phyloP scores from a whole-genome alignment of 257 asterid genomes.

The Ilex aquifolium region DNA sequence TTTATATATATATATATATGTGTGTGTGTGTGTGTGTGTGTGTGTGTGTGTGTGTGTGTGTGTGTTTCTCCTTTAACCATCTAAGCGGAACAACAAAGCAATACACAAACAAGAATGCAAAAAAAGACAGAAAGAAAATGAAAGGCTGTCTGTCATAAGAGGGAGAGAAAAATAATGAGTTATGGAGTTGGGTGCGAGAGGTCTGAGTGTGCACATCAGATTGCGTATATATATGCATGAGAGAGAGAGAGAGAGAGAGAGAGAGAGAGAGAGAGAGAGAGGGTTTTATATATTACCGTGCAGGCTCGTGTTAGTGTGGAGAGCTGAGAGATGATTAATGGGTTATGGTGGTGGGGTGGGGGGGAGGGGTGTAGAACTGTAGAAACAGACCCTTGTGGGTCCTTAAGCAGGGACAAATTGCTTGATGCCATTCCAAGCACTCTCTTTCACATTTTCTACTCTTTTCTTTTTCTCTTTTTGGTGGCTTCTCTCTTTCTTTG shows the following conservation, averaged over 20 bases:
- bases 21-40: no score
- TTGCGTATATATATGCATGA: no score
- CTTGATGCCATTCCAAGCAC: constrained; percentile 22
- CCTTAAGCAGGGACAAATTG: constrained; percentile 22
- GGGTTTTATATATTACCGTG: background rate
- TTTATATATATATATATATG: no score
- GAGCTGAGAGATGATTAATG: no score
- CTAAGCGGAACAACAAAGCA: no score
- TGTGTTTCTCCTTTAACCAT: no score
- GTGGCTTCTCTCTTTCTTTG: constrained; percentile 29
- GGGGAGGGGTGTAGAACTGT: no score
- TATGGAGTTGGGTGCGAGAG: constrained; percentile 7
- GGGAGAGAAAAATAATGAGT: constrained; percentile 1
- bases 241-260: no score
- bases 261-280: no score
- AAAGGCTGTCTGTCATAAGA: constrained; percentile 4
- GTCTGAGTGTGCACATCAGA: constrained; percentile 7
- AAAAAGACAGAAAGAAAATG: background rate
- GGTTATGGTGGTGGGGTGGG: background rate
- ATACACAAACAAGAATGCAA: no score
- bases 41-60: no score
- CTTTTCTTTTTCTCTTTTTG: constrained; percentile 13
- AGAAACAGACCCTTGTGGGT: constrained; percentile 18
- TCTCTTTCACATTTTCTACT: constrained; percentile 18
- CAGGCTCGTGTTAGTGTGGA: background rate